These are phyloP conservation scores for Termitomyces sp. DNA, from an alignment of 768 basidiomycete genomes.

Conservation along the genomic window DNA sequence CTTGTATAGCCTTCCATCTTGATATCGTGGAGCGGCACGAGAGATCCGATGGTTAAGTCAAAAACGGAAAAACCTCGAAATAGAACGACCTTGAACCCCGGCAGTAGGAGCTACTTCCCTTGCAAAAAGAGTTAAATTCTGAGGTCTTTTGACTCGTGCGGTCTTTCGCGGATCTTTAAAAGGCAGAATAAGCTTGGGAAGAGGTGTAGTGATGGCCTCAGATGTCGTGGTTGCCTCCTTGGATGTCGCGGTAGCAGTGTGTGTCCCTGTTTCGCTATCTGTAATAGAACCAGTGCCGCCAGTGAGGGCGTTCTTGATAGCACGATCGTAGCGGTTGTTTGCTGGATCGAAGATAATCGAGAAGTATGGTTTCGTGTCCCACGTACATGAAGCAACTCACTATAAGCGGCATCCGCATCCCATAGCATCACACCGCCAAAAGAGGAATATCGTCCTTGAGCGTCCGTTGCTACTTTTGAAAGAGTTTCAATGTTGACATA, in stretches of 20 bases:
- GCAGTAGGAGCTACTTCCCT: slow-evolving; percentile 6
- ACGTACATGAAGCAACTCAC: slow-evolving; percentile 27
- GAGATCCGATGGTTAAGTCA: neutral
- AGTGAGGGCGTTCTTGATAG: slow-evolving; percentile 40
- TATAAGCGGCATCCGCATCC: slow-evolving; percentile 35
- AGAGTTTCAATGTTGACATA: slow-evolving; percentile 43
- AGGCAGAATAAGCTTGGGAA: slow-evolving; percentile 9
- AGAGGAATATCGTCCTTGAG: slow-evolving; percentile 46
- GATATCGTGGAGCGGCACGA: neutral
- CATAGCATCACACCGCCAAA: slow-evolving; percentile 55
- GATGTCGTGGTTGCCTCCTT: neutral
- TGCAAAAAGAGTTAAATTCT: slow-evolving; percentile 12
- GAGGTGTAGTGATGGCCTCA: neutral
- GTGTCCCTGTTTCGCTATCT: neutral
- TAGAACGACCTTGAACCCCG: slow-evolving; percentile 8
- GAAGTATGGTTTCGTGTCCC: neutral
- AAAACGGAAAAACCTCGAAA: slow-evolving; percentile 24
- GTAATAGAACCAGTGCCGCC: slow-evolving; percentile 14
- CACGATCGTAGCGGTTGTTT: slow-evolving; percentile 44
- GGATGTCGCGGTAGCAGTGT: neutral
- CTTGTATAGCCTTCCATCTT: neutral
- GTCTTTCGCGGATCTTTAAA: slow-evolving; percentile 27
- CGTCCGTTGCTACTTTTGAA: slow-evolving; percentile 33
- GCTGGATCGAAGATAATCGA: slow-evolving; percentile 16
- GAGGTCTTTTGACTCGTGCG: slow-evolving; percentile 27